phyloP scores from a whole-genome alignment of 129 eudicot genomes.

The Escallonia rubra region DNA sequence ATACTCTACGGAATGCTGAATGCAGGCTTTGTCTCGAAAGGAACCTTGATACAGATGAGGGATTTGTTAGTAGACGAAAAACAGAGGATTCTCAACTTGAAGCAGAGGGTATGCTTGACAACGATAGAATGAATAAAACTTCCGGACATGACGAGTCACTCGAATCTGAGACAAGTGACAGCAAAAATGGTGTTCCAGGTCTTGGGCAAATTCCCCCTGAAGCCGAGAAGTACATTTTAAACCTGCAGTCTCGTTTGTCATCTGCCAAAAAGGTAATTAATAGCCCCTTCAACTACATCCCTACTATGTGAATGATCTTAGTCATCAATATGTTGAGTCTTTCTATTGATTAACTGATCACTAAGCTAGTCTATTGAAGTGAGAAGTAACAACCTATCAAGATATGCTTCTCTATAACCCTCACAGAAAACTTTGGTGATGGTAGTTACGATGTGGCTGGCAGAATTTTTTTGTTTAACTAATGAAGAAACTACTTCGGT shows the following conservation, averaged over 20 bases:
- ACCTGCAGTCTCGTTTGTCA: constrained; percentile 76
- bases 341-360: not conserved
- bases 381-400: no score
- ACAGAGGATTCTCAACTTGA: constrained; percentile 43
- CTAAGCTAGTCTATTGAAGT: no score
- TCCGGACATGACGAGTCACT: constrained; percentile 32
- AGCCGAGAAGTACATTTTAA: constrained; percentile 51
- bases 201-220: constrained; percentile 74
- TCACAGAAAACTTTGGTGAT: no score
- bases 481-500: no score
- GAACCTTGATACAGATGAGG: constrained; percentile 79
- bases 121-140: constrained; percentile 17
- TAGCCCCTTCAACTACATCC: not conserved
- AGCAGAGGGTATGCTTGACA: constrained; percentile 31
- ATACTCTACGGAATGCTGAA: constrained; percentile 92
- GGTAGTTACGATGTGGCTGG: no score
- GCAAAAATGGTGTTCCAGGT: constrained; percentile 39
- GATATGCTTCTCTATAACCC: no score
- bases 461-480: no score
- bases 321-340: not conserved
- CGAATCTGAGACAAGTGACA: constrained; percentile 24
- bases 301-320: not conserved
- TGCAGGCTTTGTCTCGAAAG: constrained; percentile 90
- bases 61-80: constrained; percentile 25
- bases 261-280: constrained; percentile 71